Percentiles rank a stretch among this genome's conserved stretches.
phyloP scores from a whole-genome alignment of 2,329 filamentous ascomycete species.

The Epichloe uncinata region DNA sequence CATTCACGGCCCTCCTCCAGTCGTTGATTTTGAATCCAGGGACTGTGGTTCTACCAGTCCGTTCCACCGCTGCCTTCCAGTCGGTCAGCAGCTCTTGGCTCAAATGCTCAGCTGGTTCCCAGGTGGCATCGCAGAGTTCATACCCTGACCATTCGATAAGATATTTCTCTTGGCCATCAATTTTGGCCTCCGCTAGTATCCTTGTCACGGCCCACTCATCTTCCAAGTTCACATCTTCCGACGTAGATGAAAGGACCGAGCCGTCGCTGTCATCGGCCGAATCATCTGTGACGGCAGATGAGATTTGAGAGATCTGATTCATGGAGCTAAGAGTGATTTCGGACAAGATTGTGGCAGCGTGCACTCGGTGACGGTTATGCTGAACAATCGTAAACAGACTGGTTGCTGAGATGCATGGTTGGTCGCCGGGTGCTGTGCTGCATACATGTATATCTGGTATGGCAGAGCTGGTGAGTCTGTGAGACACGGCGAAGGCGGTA shows the following conservation, averaged over 20 bases:
- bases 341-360: not conserved
- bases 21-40: constrained; percentile 24
- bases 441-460: not conserved
- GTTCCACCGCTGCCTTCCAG: constrained; percentile 31
- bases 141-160: constrained; percentile 26
- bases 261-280: constrained; percentile 11
- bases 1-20: constrained; percentile 22
- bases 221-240: constrained; percentile 18
- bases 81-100: constrained; percentile 22
- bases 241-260: constrained; percentile 21
- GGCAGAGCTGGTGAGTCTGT: not conserved
- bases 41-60: constrained; percentile 18
- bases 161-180: constrained; percentile 16
- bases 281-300: not conserved
- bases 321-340: not conserved
- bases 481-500: no score
- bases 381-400: not conserved
- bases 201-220: constrained; percentile 36
- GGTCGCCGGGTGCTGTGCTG: not conserved
- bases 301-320: not conserved
- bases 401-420: not conserved
- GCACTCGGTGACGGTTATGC: not conserved
- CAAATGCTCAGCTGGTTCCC: constrained; percentile 37
- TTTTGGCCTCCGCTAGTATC: constrained; percentile 33
- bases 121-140: constrained; percentile 24